A percentile compares a stretch with the other conserved stretches of the same genome.
Conservation (phyloP, 257 asterid species). For the Solanum corneliomulleri region DNA sequence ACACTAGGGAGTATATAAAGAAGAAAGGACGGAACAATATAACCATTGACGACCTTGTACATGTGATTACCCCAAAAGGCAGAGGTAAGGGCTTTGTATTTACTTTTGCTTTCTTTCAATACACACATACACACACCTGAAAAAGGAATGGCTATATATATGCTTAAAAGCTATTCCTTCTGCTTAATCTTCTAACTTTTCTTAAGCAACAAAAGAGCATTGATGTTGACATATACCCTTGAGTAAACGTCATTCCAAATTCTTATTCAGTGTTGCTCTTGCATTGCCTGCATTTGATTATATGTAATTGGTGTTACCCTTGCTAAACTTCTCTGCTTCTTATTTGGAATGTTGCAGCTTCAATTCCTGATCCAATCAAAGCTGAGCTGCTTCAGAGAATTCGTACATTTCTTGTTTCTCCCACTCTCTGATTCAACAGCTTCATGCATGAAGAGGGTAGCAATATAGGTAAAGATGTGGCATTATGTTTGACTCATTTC, state of each 20-base stretch:
- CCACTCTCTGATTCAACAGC: constrained; percentile 25
- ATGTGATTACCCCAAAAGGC: constrained; percentile 64
- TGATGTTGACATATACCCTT: background rate
- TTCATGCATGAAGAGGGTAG: background rate
- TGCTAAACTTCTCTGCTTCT: background rate
- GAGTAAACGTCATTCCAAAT: background rate
- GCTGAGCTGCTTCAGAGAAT: constrained; percentile 65
- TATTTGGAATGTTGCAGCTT: constrained; percentile 33
- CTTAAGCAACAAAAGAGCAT: background rate
- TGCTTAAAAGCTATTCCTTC: background rate
- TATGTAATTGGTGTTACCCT: background rate
- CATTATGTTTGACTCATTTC: background rate
- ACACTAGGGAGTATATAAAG: constrained; percentile 47
- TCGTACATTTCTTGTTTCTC: constrained; percentile 41
- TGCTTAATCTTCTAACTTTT: background rate
- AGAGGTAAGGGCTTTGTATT: constrained; percentile 33
- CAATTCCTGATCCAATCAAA: constrained; percentile 63
- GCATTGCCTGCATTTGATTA: background rate
- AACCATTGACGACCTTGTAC: constrained; percentile 65
- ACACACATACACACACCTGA: background rate
- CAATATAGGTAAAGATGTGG: background rate
- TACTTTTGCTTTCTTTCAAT: background rate
- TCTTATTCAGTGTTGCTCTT: background rate
- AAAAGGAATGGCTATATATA: background rate
- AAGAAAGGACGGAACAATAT: constrained; percentile 68